phyloP scores from a whole-genome alignment of 345 rosid species.

The Noccaea bulbosa region DNA sequence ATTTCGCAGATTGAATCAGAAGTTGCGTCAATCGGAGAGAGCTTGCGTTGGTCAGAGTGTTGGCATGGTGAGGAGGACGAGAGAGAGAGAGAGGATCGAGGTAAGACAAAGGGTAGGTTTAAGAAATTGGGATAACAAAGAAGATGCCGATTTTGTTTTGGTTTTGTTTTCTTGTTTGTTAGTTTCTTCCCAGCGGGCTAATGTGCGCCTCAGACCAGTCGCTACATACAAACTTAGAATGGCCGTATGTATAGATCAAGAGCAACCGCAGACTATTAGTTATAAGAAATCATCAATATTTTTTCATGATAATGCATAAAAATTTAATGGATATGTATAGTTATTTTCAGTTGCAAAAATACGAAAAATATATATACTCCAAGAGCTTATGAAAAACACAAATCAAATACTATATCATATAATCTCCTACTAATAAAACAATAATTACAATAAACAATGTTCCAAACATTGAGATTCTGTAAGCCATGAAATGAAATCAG shows the following conservation, averaged over 20 bases:
- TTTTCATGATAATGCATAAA: no score
- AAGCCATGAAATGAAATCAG: no score
- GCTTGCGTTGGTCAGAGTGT: slow-evolving; percentile 14
- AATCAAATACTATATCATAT: no score
- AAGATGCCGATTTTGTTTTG: slow-evolving; percentile 21
- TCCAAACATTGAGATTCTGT: no score
- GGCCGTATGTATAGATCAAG: not conserved
- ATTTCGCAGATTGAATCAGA: not conserved
- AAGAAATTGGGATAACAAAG: slow-evolving; percentile 29
- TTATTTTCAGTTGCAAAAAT: no score
- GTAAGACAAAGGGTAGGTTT: slow-evolving; percentile 41
- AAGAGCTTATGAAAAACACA: no score
- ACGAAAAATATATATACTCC: no score
- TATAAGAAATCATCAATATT: no score
- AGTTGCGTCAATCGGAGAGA: slow-evolving; percentile 1
- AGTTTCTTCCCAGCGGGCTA: slow-evolving; percentile 27
- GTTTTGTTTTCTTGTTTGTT: slow-evolving; percentile 12
- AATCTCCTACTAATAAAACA: no score
- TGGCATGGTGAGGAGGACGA: not conserved
- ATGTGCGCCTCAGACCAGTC: slow-evolving; percentile 16
- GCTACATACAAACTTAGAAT: not conserved
- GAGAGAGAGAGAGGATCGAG: slow-evolving; percentile 42
- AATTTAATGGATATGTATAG: no score
- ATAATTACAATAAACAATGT: no score
- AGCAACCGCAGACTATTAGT: not conserved